Base-by-base conservation (phyloP, 1,139 yeast species). In the Saccharomyces uvarum region DNA sequence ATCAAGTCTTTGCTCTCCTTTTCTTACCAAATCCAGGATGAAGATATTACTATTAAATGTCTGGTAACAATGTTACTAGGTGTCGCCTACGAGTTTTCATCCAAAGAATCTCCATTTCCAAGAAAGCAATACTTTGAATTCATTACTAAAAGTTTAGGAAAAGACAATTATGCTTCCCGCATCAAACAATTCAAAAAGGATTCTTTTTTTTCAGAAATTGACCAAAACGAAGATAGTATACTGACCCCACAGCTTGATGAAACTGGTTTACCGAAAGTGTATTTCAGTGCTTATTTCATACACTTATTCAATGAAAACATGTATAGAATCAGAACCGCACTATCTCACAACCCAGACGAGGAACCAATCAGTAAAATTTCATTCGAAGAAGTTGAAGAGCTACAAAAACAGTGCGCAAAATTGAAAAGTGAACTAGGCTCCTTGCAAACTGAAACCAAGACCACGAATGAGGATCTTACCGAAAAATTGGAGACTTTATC, bases 241-340 rank as follows among this genome's bases (percentile, higher is more conserved):
- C 67, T 79, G 28, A 73, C 75, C 29, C 79, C 83, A 2, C 72
- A 73, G 5, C 79, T 80, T 58, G 96, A 89, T 66, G 84, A 82
- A 2, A 83, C 96, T 1, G 99, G 99, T 1, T 75, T 91, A 44
- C 99, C 98, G 0, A 81, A 83, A 55, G 88, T 91, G 1, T 89
- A 79, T 62, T 86, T 93, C 64, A 86, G 84, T 59, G 66, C 79
- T 0, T 72, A 77, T 2, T 89, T 88, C 65, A 84, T 88, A 2
- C 74, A 75, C 4, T 72, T 89, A 54, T 72, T 93, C 51, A 85
- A 83, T 60, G 95, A 86, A 7, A 87, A 88, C 63, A 82, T 79
- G 60, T 73, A 80, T 16, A 76, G 97, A 54, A 81, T 93, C 41
- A 80, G 79, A 57, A 78, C 84, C 51, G 84, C 96, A 0, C 73